These are phyloP conservation scores for Royoungia palumana DNA, from an alignment of 768 basidiomycete genomes.

Conservation along the genomic window DNA sequence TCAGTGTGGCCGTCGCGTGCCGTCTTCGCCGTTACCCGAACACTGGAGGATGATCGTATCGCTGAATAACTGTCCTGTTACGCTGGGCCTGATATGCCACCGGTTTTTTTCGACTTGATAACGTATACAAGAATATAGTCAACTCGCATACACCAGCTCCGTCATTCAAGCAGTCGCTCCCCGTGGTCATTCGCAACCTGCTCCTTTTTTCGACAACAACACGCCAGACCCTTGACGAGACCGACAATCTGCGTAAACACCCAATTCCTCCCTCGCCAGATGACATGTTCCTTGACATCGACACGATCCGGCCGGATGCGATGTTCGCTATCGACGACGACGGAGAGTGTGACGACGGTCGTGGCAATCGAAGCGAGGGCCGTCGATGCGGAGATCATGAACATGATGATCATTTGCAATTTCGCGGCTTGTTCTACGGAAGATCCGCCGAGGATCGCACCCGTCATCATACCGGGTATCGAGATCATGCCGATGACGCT, in stretches of 20 bases:
- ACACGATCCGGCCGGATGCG: constrained; percentile 65
- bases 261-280: constrained; percentile 38
- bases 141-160: too few species aligned
- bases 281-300: constrained; percentile 31
- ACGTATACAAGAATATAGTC: too few species aligned
- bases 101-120: too few species aligned
- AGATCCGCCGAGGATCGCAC: constrained; percentile 83
- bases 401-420: constrained; percentile 92
- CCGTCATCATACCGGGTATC: constrained; percentile 92
- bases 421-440: constrained; percentile 85
- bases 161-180: neutral
- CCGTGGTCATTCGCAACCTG: neutral
- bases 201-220: constrained; percentile 11
- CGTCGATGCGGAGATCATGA: constrained; percentile 82
- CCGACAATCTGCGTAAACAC: constrained; percentile 18
- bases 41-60: too few species aligned
- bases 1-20: too few species aligned
- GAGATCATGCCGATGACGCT: constrained; percentile 75
- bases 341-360: constrained; percentile 55
- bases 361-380: constrained; percentile 67
- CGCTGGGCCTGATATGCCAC: too few species aligned
- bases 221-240: constrained; percentile 2
- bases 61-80: too few species aligned
- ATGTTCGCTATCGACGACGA: constrained; percentile 67
- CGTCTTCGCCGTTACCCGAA: too few species aligned